phyloP scores from a whole-genome alignment of 163 green algal species.

The Scenedesmus sp. region DNA sequence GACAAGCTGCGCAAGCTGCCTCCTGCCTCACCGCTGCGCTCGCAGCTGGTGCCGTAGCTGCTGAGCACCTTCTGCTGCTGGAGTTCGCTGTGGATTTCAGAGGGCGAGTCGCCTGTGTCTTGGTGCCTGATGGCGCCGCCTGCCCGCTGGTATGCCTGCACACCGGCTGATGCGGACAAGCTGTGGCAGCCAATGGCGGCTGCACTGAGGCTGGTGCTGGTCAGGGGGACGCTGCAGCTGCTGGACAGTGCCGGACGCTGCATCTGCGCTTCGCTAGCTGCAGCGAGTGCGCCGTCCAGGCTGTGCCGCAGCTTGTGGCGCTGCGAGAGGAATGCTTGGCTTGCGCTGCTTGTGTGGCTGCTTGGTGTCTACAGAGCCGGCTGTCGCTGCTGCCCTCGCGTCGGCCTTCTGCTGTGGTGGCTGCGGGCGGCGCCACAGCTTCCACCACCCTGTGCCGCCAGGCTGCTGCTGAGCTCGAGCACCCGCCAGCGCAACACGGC shows the following conservation, averaged over 20 bases:
- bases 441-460: background rate
- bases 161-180: background rate
- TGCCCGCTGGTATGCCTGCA: background rate
- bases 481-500: background rate
- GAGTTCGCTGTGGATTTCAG: constrained; percentile 20
- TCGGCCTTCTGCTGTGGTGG: background rate
- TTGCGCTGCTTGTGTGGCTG: background rate
- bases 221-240: background rate
- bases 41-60: background rate
- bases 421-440: background rate
- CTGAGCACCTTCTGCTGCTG: constrained; percentile 11
- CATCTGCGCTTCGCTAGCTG: background rate
- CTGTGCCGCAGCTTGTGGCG: background rate
- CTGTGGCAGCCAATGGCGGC: background rate
- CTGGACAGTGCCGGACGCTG: background rate
- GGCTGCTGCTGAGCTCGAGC: background rate
- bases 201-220: background rate
- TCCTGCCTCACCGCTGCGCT: background rate
- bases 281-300: background rate
- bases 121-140: background rate
- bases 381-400: background rate
- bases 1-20: background rate
- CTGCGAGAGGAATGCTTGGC: background rate
- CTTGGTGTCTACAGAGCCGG: background rate
- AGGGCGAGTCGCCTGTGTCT: background rate